These are phyloP conservation scores for Fusarium nisikadoi DNA, from an alignment of 2,329 filamentous ascomycete species.

Conservation along the genomic window DNA sequence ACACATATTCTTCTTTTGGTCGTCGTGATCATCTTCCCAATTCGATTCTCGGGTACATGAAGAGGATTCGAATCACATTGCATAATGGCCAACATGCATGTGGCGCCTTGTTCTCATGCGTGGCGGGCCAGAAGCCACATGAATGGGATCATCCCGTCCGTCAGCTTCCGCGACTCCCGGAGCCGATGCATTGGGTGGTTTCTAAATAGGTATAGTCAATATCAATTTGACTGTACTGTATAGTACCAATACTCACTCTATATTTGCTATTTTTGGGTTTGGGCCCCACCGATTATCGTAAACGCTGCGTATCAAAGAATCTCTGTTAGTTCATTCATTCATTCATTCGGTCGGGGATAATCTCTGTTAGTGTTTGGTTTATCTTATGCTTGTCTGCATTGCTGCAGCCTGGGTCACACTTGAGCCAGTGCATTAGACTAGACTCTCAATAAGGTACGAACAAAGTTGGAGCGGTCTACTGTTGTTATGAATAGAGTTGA, in stretches of 20 bases:
- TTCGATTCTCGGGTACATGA: not conserved
- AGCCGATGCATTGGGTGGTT: slow-evolving; percentile 21
- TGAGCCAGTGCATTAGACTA: slow-evolving; percentile 17
- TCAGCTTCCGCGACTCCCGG: slow-evolving; percentile 33
- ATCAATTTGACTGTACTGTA: not conserved
- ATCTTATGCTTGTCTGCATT: slow-evolving; percentile 1
- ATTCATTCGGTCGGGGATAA: not conserved
- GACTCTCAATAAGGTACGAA: slow-evolving; percentile 19
- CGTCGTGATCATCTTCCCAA: not conserved
- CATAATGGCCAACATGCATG: not conserved
- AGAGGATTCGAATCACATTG: not conserved
- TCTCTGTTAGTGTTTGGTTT: slow-evolving; percentile 5
- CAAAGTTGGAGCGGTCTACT: slow-evolving; percentile 26
- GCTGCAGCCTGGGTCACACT: not conserved
- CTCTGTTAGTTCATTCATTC: not conserved
- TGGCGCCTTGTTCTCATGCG: slow-evolving; percentile 19
- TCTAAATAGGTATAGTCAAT: not conserved
- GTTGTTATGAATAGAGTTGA: slow-evolving; percentile 22
- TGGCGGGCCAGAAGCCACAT: slow-evolving; percentile 12
- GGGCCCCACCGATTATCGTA: not conserved
- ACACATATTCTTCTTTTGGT: not conserved
- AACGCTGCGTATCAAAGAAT: not conserved
- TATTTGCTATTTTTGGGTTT: not conserved
- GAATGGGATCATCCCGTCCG: not conserved
- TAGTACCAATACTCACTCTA: not conserved